Evolutionary conservation across 2,329 filamentous ascomycete species (phyloP), one percentile per base, ranked within the genome.

Genomic region (Fusarium sp.): DNA sequence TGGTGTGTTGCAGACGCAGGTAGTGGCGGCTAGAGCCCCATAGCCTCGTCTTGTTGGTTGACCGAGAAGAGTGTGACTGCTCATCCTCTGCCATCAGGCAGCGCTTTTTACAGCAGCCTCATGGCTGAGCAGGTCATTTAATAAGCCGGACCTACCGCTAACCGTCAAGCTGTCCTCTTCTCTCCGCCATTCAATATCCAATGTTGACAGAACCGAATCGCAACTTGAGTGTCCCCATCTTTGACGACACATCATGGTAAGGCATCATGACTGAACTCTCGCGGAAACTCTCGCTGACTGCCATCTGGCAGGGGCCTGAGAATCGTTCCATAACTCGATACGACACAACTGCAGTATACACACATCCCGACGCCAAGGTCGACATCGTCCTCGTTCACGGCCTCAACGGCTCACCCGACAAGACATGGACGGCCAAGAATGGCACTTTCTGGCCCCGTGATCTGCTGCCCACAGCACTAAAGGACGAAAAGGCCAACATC

Each of bases 311-410:
- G 84, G 84, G 79, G 71, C 81, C 71, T 4, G 61, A 66, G 23
- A 75, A 75, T 44, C 74, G 74, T 33, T 68, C 62, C 13, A 74
- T 80, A 50, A 63, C 69, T 18, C 85, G 87, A 18, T 88, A 85
- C 78, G 87, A 89, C 76, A 81, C 86, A 57, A 89, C 86, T 1
- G 82, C 85, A 51, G 86, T 89, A 53, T 89, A 87, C 75, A 83
- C 81, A 0, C 86, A 89, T 61, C 86, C 87, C 7, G 80, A 87
- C 61, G 87, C 87, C 57, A 83, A 83, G 64, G 87, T 85, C 73
- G 87, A 89, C 73, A 87, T 93, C 42, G 85, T 93, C 25, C 86
- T 93, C 65, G 88, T 93, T 29, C 90, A 93, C 73, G 90, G 90
- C 34, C 84, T 87, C 61, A 91, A 91, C 76, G 90, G 90, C 31